These are phyloP conservation scores for Alternaria conjuncta DNA, from an alignment of 2,329 filamentous ascomycete species.

Conservation along the genomic window DNA sequence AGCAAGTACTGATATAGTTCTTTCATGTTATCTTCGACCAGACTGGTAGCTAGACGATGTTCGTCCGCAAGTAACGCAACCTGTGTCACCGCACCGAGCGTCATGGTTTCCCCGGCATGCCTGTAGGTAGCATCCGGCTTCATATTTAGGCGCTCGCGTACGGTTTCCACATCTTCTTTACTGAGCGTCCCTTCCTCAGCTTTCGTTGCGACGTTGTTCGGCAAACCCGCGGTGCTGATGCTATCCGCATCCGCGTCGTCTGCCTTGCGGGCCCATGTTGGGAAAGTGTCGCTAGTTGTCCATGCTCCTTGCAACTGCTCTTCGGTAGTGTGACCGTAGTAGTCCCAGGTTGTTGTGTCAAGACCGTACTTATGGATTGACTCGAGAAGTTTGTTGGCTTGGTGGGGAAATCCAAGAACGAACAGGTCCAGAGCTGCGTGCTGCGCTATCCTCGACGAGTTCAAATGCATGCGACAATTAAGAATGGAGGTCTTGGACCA, in stretches of 20 bases:
- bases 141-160: not conserved
- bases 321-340: no score
- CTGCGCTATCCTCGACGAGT: not conserved
- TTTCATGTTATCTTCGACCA: not conserved
- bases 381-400: conserved; percentile 2
- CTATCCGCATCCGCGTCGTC: no score
- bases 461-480: not conserved
- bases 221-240: not conserved
- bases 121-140: not conserved
- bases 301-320: not conserved
- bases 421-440: conserved; percentile 6
- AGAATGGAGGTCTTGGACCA: conserved; percentile 4
- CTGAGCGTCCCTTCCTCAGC: not conserved
- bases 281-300: not conserved
- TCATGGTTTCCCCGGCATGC: not conserved
- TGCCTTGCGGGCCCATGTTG: not conserved
- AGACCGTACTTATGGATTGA: not conserved
- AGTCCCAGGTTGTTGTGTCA: not conserved
- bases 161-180: not conserved
- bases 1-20: not conserved
- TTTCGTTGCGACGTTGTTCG: not conserved
- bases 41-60: not conserved
- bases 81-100: not conserved
- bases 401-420: not conserved
- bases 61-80: not conserved